Conservation (phyloP, 345 rosid species). For the Eucalyptus tenuipes region DNA sequence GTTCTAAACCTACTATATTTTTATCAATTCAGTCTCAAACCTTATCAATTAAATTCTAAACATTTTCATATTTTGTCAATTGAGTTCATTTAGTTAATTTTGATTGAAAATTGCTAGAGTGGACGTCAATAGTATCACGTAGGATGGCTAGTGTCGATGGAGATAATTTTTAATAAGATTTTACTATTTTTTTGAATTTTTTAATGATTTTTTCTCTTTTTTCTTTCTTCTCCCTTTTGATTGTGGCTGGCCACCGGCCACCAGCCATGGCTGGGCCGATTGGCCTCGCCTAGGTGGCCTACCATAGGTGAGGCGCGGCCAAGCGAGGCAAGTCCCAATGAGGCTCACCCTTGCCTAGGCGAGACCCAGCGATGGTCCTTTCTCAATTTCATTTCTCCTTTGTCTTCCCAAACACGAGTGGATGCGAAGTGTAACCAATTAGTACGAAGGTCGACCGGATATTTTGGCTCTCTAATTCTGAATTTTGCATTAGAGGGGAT, state of each 20-base stretch:
- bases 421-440: not conserved
- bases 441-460: accelerated
- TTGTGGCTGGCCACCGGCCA: accelerated
- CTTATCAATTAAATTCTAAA: accelerated
- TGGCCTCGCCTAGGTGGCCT: no score
- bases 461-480: not conserved
- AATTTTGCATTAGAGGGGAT: not conserved
- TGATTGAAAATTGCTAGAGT: accelerated
- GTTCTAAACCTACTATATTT: accelerated
- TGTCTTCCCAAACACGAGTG: not conserved
- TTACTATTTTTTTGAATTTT: no score
- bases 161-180: no score
- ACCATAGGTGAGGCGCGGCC: no score
- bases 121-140: no score
- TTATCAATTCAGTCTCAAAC: accelerated
- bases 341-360: no score
- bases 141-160: accelerated
- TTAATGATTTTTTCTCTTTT: no score
- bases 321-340: no score
- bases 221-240: no score
- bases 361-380: not conserved
- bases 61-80: accelerated
- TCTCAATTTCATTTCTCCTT: not conserved
- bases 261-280: accelerated
- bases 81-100: no score